phyloP scores from a whole-genome alignment of 164 flowering plant genomes.

The Vitis amurensis region DNA sequence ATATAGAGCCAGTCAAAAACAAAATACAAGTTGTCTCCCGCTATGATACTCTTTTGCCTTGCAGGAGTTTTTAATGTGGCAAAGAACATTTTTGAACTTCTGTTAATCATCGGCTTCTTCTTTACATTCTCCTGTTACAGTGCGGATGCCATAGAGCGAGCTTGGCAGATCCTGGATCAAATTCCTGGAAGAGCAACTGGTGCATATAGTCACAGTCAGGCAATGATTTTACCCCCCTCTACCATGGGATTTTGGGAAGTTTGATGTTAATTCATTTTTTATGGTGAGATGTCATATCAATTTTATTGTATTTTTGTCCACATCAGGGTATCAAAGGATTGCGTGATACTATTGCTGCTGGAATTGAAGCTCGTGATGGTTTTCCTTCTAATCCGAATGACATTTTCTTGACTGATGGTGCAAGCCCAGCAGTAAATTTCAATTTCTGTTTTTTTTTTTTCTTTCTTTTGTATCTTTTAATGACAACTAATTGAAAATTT shows the following conservation, averaged over 20 bases:
- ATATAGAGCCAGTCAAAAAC: no score
- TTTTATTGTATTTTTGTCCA: background rate
- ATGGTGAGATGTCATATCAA: background rate
- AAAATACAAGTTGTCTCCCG: no score
- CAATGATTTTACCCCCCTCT: constrained; percentile 14
- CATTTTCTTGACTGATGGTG: constrained; percentile 97
- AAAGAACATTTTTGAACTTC: background rate
- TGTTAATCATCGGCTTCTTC: background rate
- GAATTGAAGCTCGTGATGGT: constrained; percentile 95
- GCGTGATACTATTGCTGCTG: constrained; percentile 92
- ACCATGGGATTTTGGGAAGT: background rate
- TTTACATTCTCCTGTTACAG: constrained; percentile 35
- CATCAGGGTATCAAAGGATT: constrained; percentile 88
- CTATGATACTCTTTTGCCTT: background rate
- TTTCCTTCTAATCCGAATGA: constrained; percentile 90
- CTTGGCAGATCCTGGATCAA: constrained; percentile 88
- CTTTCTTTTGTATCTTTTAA: background rate
- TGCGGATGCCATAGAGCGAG: constrained; percentile 84
- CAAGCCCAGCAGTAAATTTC: constrained; percentile 86
- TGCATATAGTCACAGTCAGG: constrained; percentile 99
- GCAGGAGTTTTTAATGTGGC: background rate
- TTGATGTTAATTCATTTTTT: background rate
- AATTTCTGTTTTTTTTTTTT: background rate
- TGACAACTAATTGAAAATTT: background rate
- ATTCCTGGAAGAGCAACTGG: constrained; percentile 98